These are phyloP conservation scores for Penicillium sp. DNA, from an alignment of 2,329 filamentous ascomycete genomes.

Conservation along the genomic window DNA sequence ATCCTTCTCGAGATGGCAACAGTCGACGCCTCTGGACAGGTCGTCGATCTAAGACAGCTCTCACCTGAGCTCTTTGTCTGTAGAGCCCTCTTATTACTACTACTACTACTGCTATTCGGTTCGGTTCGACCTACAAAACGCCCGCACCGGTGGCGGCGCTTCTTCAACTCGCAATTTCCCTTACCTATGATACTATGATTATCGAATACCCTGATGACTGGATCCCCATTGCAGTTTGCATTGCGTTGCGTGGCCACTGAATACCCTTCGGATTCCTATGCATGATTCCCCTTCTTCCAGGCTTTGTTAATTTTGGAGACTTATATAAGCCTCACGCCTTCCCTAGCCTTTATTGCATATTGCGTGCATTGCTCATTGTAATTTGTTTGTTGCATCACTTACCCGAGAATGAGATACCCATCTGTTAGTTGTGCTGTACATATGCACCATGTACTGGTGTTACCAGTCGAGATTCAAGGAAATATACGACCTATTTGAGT, in stretches of 20 bases:
- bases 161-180: background rate
- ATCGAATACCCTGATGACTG: slow-evolving; percentile 1
- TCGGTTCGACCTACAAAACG: background rate
- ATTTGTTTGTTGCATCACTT: background rate
- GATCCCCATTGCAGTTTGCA: slow-evolving; percentile 1
- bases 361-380: background rate
- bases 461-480: background rate
- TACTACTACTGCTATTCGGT: background rate
- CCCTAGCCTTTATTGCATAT: background rate
- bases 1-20: background rate
- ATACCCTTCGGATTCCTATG: slow-evolving; percentile 2
- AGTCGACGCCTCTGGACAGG: slow-evolving; percentile 17
- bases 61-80: background rate
- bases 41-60: slow-evolving; percentile 15
- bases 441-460: background rate
- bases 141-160: slow-evolving; percentile 3
- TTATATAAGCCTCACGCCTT: background rate
- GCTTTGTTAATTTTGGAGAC: background rate
- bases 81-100: background rate
- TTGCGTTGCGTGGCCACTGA: slow-evolving; percentile 13
- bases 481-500: background rate
- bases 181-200: slow-evolving; percentile 1
- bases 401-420: slow-evolving; percentile 13
- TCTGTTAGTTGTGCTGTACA: slow-evolving; percentile 1
- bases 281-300: background rate